Base-by-base conservation (phyloP, 768 basidiomycete species). In the Lentinula aciculospora region DNA sequence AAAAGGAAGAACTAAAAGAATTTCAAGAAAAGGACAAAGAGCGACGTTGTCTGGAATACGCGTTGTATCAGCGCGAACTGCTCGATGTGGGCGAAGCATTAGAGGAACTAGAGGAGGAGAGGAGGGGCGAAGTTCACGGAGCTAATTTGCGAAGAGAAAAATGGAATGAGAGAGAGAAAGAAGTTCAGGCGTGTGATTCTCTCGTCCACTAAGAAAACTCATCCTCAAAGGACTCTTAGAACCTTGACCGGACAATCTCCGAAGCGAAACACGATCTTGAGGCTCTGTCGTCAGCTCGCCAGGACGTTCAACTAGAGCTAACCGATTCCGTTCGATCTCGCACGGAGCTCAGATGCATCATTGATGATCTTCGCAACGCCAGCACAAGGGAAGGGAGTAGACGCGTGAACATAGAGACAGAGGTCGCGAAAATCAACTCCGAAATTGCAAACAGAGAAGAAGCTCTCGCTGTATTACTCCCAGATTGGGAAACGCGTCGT, bases 21-120 rank as follows among this genome's bases (percentile, higher is more conserved):
- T 99, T 92, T 67, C 94, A 97, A 69, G 87, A 92, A 61, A 94
- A 94, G 68, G 97, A 99, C 68, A 92, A 93, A 70, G 93, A 98
- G 59, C 77, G 96, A 36, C 80, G 96, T 39, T 96, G 94, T 69
- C 76, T 98, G 65, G 97, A 99, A 68, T 98, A 98, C 68, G 93
- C 94, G 0, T 72, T 98, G 61, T 93, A 97, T 71, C 89, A 92
- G 62, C 81, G 90, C 34, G 96, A 99, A 66, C 71, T 98, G 37
- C 86, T 90, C 59, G 96, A 98, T 62, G 94, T 96, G 1, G 84
- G 82, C 0, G 86, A 88, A 54, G 86, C 92, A 0, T 69, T 99
- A 56, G 93, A 91, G 34, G 86, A 92, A 68, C 90, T 97, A 39
- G 84, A 89, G 62, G 86, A 88, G 47, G 94, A 97, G 61, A 78